These are phyloP conservation scores for Funneliformis mosseae DNA, from an alignment of 192 early-diverging fungal species.

Conservation along the genomic window DNA sequence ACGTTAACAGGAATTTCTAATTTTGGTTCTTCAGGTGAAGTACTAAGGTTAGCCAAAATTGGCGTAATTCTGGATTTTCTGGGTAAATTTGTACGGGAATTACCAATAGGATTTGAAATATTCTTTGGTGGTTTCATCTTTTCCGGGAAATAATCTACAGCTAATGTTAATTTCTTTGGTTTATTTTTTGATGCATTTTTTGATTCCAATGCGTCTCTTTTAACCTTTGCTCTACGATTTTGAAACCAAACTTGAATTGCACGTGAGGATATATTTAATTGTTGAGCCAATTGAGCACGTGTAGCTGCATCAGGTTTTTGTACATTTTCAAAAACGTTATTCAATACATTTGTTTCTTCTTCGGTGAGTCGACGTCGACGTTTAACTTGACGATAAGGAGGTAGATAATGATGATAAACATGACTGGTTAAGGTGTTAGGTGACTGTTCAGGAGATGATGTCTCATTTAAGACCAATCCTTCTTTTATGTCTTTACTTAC, in stretches of 20 bases:
- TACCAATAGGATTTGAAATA: not conserved
- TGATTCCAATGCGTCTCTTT: slow-evolving; percentile 53
- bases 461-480: not conserved
- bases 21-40: too few species aligned
- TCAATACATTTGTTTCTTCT: slow-evolving; percentile 67
- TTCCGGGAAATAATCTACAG: not conserved
- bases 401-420: slow-evolving; percentile 3
- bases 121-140: not conserved
- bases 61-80: not conserved
- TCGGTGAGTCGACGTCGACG: slow-evolving; percentile 68
- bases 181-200: slow-evolving; percentile 17
- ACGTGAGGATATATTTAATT: slow-evolving; percentile 69
- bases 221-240: slow-evolving; percentile 86
- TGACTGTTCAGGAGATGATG: not conserved
- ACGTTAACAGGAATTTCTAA: not conserved
- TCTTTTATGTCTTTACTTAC: not conserved
- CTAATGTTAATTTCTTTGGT: slow-evolving; percentile 16
- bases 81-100: too few species aligned
- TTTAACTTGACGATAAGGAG: slow-evolving; percentile 32
- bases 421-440: not conserved
- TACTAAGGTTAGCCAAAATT: not conserved
- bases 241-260: slow-evolving; percentile 89
- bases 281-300: slow-evolving; percentile 60
- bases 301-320: slow-evolving; percentile 67
- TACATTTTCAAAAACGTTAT: slow-evolving; percentile 59